Conservation (phyloP, 2,329 filamentous ascomycete genomes). For the Fonsecaea monophora region DNA sequence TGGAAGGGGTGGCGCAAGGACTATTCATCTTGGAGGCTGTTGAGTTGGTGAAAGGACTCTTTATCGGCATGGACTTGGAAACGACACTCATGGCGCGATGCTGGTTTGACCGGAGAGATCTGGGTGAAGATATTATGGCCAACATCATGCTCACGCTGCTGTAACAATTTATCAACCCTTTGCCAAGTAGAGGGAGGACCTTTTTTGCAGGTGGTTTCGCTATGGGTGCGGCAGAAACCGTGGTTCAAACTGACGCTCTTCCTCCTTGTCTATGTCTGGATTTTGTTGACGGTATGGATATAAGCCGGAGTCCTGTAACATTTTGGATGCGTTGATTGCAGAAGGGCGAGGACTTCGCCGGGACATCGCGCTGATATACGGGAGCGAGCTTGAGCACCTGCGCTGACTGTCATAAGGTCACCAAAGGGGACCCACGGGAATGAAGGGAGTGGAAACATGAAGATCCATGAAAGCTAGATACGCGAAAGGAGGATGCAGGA, state of each 20-base stretch:
- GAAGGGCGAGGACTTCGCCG: background rate
- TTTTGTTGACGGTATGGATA: background rate
- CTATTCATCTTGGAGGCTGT: constrained; percentile 13
- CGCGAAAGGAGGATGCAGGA: constrained; percentile 20
- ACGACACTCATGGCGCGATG: constrained; percentile 10
- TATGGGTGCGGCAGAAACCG: constrained; percentile 22
- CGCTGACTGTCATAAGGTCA: constrained; percentile 10
- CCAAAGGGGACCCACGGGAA: constrained; percentile 1
- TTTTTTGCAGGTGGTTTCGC: background rate
- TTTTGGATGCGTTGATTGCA: constrained; percentile 12
- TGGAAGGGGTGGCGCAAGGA: constrained; percentile 25
- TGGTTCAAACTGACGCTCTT: background rate
- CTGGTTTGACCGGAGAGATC: constrained; percentile 12
- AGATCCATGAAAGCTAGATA: constrained; percentile 4
- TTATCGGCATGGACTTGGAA: constrained; percentile 15
- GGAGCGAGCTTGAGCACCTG: background rate
- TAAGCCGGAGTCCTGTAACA: constrained; percentile 3
- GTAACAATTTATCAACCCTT: background rate
- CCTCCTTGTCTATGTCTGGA: background rate
- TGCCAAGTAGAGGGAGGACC: background rate
- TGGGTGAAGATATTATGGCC: constrained; percentile 13
- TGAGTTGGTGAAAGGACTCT: constrained; percentile 11
- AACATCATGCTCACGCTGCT: constrained; percentile 21
- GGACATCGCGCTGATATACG: constrained; percentile 9
- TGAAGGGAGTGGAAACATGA: constrained; percentile 2